Percentiles rank a stretch among this genome's conserved stretches.
These are phyloP conservation scores for Tolypocladium sp. DNA, from an alignment of 2,329 filamentous ascomycete species.

Conservation along the genomic window DNA sequence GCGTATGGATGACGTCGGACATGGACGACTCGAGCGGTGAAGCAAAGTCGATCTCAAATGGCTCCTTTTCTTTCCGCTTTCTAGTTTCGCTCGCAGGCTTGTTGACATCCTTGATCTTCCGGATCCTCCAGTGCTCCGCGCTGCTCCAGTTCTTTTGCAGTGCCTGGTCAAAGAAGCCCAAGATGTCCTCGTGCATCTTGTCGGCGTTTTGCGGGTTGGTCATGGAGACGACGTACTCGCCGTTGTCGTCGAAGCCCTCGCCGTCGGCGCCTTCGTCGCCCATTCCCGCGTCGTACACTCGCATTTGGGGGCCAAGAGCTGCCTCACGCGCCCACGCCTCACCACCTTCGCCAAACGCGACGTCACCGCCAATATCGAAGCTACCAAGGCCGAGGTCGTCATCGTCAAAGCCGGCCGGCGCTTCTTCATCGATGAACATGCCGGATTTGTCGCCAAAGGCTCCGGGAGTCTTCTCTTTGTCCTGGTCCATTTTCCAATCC, in stretches of 20 bases:
- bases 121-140: slow-evolving; percentile 97
- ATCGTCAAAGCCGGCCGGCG: slow-evolving; percentile 62
- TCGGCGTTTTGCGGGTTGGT: slow-evolving; percentile 56
- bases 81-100: slow-evolving; percentile 54
- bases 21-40: slow-evolving; percentile 62
- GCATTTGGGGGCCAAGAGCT: slow-evolving; percentile 76
- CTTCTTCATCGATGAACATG: slow-evolving; percentile 80
- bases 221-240: slow-evolving; percentile 74
- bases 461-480: slow-evolving; percentile 49
- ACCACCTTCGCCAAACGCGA: slow-evolving; percentile 89
- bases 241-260: slow-evolving; percentile 41
- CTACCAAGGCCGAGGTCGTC: slow-evolving; percentile 66
- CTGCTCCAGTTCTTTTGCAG: slow-evolving; percentile 96
- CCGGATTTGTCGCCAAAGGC: slow-evolving; percentile 60
- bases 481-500: slow-evolving; percentile 68
- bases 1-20: slow-evolving; percentile 71
- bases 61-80: slow-evolving; percentile 88
- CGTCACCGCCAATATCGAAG: slow-evolving; percentile 62
- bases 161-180: slow-evolving; percentile 97
- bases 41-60: slow-evolving; percentile 87
- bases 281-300: slow-evolving; percentile 59
- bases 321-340: slow-evolving; percentile 93
- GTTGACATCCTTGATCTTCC: slow-evolving; percentile 73
- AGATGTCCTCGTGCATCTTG: slow-evolving; percentile 77
- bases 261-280: slow-evolving; percentile 42